Evolutionary conservation across 2,329 filamentous ascomycete species (phyloP), one percentile per base, ranked within the genome.

Genomic region (Fusarium torreyae): DNA sequence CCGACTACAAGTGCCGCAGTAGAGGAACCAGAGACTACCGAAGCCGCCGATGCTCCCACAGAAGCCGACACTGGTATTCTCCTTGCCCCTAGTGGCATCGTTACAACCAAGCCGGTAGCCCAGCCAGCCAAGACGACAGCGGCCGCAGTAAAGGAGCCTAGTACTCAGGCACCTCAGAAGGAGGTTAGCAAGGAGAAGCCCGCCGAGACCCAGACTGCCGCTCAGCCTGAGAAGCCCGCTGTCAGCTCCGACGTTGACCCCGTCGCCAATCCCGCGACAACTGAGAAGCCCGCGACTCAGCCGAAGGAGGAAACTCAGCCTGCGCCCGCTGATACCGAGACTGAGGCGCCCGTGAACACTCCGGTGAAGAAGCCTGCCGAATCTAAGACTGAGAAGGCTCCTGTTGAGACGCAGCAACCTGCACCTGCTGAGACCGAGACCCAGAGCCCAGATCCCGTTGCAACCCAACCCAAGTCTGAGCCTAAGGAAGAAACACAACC

Each of bases 31-130:
- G 69, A 70, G 15, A 58, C 67, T 3, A 58, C 65, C 7, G 53
- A 68, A 44, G 31, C 40, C 34, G 42, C 44, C 58, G n/a, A 55
- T 17, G 58, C 36, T 13, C 51, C 57, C 5, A 55, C 63, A 7
- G 69, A 71, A 13, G 57, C 69, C 22, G 70, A 72, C 17, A 74
- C 70, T 34, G 68, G 67, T 7, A 74, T 77, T 48, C 64, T 77
- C 9, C 57, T 73, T 44, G 74, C 67, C 6, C 74, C 74, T 5
- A 71, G 73, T 5, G 74, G 73, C 24, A 68, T 75, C 22, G 66
- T 75, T 24, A 72, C 65, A 28, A 70, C 70, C 20, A 73, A 72
- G 34, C 57, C 46, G 24, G 50, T 45, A 11, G 40, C 53, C 18
- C 26, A 65, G 42, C 52, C 69, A 13, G 34, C 31, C 14, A 54